phyloP scores from a whole-genome alignment of 139 green algal genomes.

The Chlamydomonas sp. region DNA sequence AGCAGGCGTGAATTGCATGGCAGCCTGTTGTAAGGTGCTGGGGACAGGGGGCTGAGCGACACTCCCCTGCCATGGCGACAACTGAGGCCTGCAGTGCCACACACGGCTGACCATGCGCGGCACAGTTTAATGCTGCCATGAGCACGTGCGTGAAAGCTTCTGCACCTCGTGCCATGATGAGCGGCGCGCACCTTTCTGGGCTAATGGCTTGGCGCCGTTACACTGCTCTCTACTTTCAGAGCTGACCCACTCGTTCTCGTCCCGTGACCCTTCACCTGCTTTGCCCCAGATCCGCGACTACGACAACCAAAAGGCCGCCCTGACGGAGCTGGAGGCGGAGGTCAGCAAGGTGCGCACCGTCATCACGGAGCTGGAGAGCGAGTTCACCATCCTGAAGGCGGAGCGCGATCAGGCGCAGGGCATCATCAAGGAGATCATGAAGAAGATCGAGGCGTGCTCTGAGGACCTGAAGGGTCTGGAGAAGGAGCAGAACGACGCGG shows the following conservation, averaged over 20 bases:
- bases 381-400: constrained; percentile 61
- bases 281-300: constrained; percentile 21
- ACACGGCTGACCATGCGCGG: no score
- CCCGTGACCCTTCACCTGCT: background rate
- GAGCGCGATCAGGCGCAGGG: constrained; percentile 59
- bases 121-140: no score
- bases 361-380: constrained; percentile 53
- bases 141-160: no score
- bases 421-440: constrained; percentile 54
- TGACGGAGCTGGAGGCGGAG: constrained; percentile 56
- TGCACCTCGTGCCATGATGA: no score
- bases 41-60: no score
- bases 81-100: no score
- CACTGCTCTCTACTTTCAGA: background rate
- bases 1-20: no score
- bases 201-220: no score
- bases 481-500: constrained; percentile 48
- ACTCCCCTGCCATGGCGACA: no score
- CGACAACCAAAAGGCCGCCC: constrained; percentile 40
- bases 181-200: no score
- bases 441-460: constrained; percentile 42
- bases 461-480: constrained; percentile 56
- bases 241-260: background rate
- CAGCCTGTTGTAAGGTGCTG: no score
- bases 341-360: constrained; percentile 37